Conservation (phyloP, 2,329 filamentous ascomycete genomes). For the Geosmithia morbida region DNA sequence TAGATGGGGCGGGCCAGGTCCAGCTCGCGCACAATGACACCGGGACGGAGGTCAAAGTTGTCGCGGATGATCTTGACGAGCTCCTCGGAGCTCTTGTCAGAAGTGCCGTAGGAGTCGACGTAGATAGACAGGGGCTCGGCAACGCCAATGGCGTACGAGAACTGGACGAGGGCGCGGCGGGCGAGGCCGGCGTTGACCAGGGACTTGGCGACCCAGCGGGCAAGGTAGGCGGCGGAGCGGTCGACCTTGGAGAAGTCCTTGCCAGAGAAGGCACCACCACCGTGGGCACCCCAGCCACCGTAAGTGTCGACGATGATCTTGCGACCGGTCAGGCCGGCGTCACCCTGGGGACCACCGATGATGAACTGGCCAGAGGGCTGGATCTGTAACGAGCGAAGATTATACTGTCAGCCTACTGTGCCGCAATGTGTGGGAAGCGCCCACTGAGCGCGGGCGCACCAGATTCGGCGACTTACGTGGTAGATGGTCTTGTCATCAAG, state of each 20-base stretch:
- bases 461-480: constrained; percentile 51
- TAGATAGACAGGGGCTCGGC: constrained; percentile 96
- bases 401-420: constrained; percentile 2
- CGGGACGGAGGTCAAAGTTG: constrained; percentile 96
- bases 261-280: constrained; percentile 99
- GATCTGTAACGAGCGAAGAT: constrained; percentile 33
- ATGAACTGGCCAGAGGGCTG: constrained; percentile 98
- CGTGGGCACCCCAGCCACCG: constrained; percentile 98
- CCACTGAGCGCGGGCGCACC: background rate
- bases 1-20: constrained; percentile 95
- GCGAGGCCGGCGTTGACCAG: constrained; percentile 79
- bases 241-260: constrained; percentile 99
- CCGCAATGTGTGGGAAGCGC: background rate
- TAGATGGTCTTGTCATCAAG: constrained; percentile 89
- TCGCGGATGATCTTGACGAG: constrained; percentile 85
- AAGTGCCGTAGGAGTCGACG: constrained; percentile 96
- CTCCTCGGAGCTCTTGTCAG: constrained; percentile 75
- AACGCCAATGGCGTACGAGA: constrained; percentile 98
- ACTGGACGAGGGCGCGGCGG: constrained; percentile 88
- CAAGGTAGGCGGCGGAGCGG: constrained; percentile 92
- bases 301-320: constrained; percentile 99
- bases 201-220: constrained; percentile 98
- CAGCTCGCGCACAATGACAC: constrained; percentile 97
- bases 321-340: constrained; percentile 93
- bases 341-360: constrained; percentile 97